Evolutionary conservation across 139 green algal genomes (phyloP).

Genomic region (Micractinium conductrix): DNA sequence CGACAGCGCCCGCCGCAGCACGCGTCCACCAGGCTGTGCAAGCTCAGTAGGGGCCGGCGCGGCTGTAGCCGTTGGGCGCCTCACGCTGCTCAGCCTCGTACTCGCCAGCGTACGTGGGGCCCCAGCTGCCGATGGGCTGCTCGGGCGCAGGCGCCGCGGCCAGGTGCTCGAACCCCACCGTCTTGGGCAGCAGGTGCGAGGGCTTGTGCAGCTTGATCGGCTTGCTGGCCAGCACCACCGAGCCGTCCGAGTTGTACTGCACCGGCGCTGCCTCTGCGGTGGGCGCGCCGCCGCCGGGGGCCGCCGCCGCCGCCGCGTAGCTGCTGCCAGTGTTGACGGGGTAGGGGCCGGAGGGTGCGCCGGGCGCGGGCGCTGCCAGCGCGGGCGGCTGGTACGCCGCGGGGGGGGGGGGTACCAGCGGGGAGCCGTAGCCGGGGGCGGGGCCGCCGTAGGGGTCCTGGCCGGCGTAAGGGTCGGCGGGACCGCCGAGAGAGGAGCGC

Average conservation of each 20-base stretch:
- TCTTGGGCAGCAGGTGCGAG: slow-evolving; percentile 26
- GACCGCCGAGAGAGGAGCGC: not conserved
- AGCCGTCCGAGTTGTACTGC: slow-evolving; percentile 18
- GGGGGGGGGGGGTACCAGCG: not conserved
- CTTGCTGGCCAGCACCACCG: slow-evolving; percentile 32
- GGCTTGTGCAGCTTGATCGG: slow-evolving; percentile 45
- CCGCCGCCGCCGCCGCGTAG: not conserved
- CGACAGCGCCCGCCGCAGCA: too few relatives aligned
- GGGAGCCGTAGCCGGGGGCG: not conserved
- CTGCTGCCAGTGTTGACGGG: slow-evolving; percentile 15
- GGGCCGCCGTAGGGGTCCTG: not conserved
- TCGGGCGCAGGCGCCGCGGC: not conserved
- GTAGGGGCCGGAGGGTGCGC: not conserved
- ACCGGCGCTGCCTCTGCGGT: not conserved
- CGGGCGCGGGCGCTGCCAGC: not conserved
- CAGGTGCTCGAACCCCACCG: slow-evolving; percentile 9
- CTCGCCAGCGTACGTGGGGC: too few relatives aligned
- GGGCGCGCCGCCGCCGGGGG: not conserved
- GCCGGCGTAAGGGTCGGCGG: not conserved
- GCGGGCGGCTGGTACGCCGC: not conserved
- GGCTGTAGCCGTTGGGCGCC: too few relatives aligned
- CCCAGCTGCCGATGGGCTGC: too few relatives aligned
- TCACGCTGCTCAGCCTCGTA: too few relatives aligned
- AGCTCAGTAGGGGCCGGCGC: too few relatives aligned
- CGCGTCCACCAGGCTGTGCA: too few relatives aligned